Evolutionary conservation across 768 basidiomycete species (phyloP).

Genomic region (Rhizopogon roseolus): DNA sequence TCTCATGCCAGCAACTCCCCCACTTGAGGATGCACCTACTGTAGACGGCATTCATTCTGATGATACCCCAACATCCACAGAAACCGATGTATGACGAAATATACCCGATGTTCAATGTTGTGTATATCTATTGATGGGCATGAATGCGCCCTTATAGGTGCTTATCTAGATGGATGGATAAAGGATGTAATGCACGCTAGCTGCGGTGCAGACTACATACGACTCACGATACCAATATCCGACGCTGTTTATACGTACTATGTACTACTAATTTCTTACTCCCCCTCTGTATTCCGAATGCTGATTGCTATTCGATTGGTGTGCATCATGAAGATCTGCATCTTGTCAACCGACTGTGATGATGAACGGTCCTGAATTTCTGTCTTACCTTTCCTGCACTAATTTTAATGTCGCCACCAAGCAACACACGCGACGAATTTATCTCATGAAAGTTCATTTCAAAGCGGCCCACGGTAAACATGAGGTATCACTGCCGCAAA

Average conservation of each 20-base stretch:
- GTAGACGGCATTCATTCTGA: constrained; percentile 6
- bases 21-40: constrained; percentile 2
- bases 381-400: not conserved
- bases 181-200: constrained; percentile 2
- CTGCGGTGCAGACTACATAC: constrained; percentile 1
- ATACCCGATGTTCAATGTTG: not conserved
- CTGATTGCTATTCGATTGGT: not conserved
- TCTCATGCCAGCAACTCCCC: not conserved
- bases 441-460: not conserved
- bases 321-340: not conserved
- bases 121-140: not conserved
- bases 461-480: not conserved
- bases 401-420: not conserved
- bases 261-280: constrained; percentile 6
- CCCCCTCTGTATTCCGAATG: not conserved
- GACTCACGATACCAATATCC: constrained; percentile 11
- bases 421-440: too few species aligned
- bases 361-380: too few species aligned
- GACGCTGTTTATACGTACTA: constrained; percentile 16
- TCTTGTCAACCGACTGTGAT: not conserved
- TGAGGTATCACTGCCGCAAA: not conserved
- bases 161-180: constrained; percentile 1
- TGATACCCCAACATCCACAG: constrained; percentile 6
- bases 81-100: not conserved
- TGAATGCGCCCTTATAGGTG: not conserved